Percentiles rank a stretch among this genome's conserved stretches.
phyloP scores from a whole-genome alignment of 2,329 filamentous ascomycete species.

The Fusarium chaquense region DNA sequence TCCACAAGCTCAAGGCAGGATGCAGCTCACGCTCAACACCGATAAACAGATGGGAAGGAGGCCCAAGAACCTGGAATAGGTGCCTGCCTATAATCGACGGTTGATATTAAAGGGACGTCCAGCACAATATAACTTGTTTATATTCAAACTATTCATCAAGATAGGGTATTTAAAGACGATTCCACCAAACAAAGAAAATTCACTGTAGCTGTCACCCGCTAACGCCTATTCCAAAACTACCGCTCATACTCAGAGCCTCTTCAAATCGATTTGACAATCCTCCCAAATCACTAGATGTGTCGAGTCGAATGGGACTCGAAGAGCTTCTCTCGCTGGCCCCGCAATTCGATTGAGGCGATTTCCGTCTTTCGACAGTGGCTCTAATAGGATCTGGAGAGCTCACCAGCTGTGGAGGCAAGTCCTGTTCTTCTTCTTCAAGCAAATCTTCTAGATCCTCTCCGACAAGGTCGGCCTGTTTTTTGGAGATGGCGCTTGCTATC shows the following conservation, averaged over 20 bases:
- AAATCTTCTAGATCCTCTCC: slow-evolving; percentile 48
- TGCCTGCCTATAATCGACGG: background rate
- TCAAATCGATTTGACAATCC: slow-evolving; percentile 50
- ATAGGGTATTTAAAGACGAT: slow-evolving; percentile 32
- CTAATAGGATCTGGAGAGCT: slow-evolving; percentile 16
- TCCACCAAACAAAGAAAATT: slow-evolving; percentile 4
- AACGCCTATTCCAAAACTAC: slow-evolving; percentile 50
- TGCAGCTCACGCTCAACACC: background rate
- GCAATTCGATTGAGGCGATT: slow-evolving; percentile 25
- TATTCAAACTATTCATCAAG: slow-evolving; percentile 1
- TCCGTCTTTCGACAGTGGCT: slow-evolving; percentile 9
- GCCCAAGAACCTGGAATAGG: background rate
- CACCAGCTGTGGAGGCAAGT: slow-evolving; percentile 31
- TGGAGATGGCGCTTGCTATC: slow-evolving; percentile 41
- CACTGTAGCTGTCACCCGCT: slow-evolving; percentile 38
- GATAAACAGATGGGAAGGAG: too few species aligned
- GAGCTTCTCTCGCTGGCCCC: slow-evolving; percentile 39
- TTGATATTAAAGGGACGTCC: too few species aligned
- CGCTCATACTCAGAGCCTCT: slow-evolving; percentile 49
- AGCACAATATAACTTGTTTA: background rate
- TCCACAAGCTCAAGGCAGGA: background rate
- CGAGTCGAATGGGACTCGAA: slow-evolving; percentile 47
- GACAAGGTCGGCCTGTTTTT: slow-evolving; percentile 22
- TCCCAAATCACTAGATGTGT: slow-evolving; percentile 46
- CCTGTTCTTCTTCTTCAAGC: slow-evolving; percentile 46